Percentiles rank a stretch among this genome's conserved stretches.
Conservation (phyloP, 2,329 filamentous ascomycete species). For the Calonectria honghensis region DNA sequence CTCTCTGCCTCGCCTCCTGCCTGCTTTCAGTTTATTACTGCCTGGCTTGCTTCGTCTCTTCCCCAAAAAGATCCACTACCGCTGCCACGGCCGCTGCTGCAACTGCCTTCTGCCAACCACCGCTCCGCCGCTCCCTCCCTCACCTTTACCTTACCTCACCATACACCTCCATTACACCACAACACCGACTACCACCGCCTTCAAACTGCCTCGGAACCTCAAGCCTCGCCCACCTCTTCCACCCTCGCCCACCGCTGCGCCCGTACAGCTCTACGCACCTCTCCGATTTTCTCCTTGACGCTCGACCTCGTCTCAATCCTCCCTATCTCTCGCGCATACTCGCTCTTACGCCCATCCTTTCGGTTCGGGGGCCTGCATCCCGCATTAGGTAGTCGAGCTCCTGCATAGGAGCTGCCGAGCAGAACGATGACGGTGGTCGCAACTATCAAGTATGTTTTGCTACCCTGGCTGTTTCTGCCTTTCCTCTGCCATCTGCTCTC, state of each 20-base stretch:
- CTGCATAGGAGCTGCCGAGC: constrained; percentile 62
- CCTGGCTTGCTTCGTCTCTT: constrained; percentile 35
- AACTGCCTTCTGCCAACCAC: constrained; percentile 40
- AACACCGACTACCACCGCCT: constrained; percentile 30
- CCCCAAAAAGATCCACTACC: constrained; percentile 37
- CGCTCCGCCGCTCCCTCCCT: constrained; percentile 37
- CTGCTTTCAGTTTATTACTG: constrained; percentile 37
- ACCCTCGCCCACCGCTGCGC: constrained; percentile 1
- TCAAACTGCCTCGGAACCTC: constrained; percentile 19
- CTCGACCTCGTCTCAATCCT: constrained; percentile 29
- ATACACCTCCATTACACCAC: constrained; percentile 39
- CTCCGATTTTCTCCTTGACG: constrained; percentile 45
- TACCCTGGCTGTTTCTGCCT: constrained; percentile 16
- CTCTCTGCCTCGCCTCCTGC: constrained; percentile 35
- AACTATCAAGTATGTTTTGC: constrained; percentile 76
- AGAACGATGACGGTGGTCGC: constrained; percentile 75
- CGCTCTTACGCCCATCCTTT: constrained; percentile 51
- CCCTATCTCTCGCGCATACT: constrained; percentile 48
- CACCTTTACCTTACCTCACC: constrained; percentile 39
- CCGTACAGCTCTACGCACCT: constrained; percentile 40
- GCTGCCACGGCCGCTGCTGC: constrained; percentile 37
- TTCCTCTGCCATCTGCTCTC: constrained; percentile 33
- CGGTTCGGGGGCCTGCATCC: constrained; percentile 50
- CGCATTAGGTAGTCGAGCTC: constrained; percentile 57
- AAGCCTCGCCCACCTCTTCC: constrained; percentile 30